Evolutionary conservation across 2,329 filamentous ascomycete species (phyloP).

Genomic region (Phaeoacremonium minimum): DNA sequence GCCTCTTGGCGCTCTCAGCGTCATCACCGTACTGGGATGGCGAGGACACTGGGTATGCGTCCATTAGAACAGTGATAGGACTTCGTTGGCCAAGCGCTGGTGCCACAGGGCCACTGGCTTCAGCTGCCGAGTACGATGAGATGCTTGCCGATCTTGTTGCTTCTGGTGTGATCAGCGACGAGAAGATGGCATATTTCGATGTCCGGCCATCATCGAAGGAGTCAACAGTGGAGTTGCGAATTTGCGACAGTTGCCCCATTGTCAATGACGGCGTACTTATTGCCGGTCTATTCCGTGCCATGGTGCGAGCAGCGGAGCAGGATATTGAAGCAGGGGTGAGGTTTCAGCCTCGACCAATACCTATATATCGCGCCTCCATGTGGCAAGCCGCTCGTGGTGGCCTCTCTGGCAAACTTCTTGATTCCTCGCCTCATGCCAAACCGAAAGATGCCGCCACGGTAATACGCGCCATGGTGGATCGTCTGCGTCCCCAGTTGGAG

Average conservation of each 20-base stretch:
- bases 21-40: constrained; percentile 1
- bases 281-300: constrained; percentile 1
- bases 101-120: background rate
- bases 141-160: constrained; percentile 1
- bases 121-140: background rate
- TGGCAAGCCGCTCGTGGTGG: constrained; percentile 1
- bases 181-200: constrained; percentile 2
- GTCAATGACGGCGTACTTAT: background rate
- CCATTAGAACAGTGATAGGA: background rate
- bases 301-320: constrained; percentile 1
- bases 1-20: background rate
- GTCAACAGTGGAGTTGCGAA: background rate
- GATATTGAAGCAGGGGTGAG: background rate
- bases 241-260: constrained; percentile 1
- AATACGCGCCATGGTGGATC: background rate
- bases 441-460: background rate
- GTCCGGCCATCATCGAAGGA: constrained; percentile 1
- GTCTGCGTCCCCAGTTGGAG: constrained; percentile 1
- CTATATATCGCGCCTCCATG: constrained; percentile 1
- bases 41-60: constrained; percentile 1
- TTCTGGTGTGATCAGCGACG: constrained; percentile 1
- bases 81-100: background rate
- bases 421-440: background rate
- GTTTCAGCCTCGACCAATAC: background rate
- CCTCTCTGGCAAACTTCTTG: background rate